Conservation (phyloP, 2,329 filamentous ascomycete species). For the Emericellopsis cladophorae region DNA sequence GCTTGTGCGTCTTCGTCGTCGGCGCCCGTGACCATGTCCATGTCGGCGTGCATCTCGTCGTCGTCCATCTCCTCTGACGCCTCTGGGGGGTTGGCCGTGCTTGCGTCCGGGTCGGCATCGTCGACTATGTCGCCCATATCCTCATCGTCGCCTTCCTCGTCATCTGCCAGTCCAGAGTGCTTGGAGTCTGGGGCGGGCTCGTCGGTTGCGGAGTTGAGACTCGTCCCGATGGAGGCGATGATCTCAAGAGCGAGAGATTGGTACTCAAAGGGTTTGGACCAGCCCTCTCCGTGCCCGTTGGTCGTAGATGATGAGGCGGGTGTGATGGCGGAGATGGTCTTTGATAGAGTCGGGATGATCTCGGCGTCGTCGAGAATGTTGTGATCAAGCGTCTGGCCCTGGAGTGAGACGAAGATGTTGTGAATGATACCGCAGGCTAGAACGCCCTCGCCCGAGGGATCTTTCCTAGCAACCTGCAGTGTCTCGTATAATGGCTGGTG, state of each 20-base stretch:
- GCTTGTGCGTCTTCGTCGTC: conserved; percentile 23
- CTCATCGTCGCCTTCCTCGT: conserved; percentile 25
- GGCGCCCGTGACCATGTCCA: conserved; percentile 48
- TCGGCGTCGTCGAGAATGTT: conserved; percentile 18
- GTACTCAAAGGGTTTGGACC: conserved; percentile 29
- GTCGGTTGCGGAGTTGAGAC: conserved; percentile 37
- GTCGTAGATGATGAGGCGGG: conserved; percentile 8
- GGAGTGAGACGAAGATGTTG: conserved; percentile 40
- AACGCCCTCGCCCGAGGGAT: conserved; percentile 34
- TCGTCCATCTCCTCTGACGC: conserved; percentile 39
- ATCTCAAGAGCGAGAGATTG: conserved; percentile 47
- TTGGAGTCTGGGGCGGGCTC: conserved; percentile 8
- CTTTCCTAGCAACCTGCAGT: conserved; percentile 33
- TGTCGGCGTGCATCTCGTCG: conserved; percentile 48
- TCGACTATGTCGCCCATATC: conserved; percentile 23
- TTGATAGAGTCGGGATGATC: conserved; percentile 22
- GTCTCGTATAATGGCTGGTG: conserved; percentile 32
- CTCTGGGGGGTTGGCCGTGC: conserved; percentile 20
- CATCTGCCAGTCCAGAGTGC: conserved; percentile 8
- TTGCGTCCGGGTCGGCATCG: conserved; percentile 18
- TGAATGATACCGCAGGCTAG: conserved; percentile 49
- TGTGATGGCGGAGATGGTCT: conserved; percentile 13
- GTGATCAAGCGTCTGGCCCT: conserved; percentile 6
- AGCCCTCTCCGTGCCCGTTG: conserved; percentile 17
- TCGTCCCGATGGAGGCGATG: conserved; percentile 51